phyloP scores from a whole-genome alignment of 306 rosid species.

The Senna tora region DNA sequence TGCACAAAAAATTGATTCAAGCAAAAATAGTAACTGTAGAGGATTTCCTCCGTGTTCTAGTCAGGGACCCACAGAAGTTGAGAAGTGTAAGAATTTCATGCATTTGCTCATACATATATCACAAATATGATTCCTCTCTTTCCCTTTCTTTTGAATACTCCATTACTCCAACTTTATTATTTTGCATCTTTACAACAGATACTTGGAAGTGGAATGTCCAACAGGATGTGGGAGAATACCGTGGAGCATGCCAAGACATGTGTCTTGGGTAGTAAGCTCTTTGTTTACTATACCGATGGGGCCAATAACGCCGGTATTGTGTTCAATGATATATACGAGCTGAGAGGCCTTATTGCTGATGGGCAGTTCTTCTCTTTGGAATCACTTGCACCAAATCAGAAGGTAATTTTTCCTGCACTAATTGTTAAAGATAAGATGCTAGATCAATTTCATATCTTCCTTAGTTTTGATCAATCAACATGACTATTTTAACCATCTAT shows the following conservation, averaged over 20 bases:
- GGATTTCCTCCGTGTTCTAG: slow-evolving; percentile 79
- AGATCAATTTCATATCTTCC: slow-evolving; percentile 6
- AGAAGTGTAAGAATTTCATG: slow-evolving; percentile 67
- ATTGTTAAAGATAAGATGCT: neutral
- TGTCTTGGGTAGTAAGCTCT: slow-evolving; percentile 77
- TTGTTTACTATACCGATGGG: slow-evolving; percentile 70
- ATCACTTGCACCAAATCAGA: slow-evolving; percentile 71
- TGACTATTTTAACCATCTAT: neutral
- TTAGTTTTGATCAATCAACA: slow-evolving; percentile 15
- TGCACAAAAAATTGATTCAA: slow-evolving; percentile 70
- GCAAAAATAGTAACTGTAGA: slow-evolving; percentile 68
- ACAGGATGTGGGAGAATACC: slow-evolving; percentile 93
- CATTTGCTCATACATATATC: neutral
- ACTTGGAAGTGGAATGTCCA: slow-evolving; percentile 92
- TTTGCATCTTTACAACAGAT: slow-evolving; percentile 46
- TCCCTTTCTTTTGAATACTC: neutral
- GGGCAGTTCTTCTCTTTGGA: slow-evolving; percentile 73
- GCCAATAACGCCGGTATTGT: slow-evolving; percentile 60
- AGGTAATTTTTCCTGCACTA: slow-evolving; percentile 49
- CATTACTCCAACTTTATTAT: slow-evolving; percentile 10
- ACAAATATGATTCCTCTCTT: slow-evolving; percentile 18
- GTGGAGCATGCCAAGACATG: slow-evolving; percentile 93
- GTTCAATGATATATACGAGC: slow-evolving; percentile 85
- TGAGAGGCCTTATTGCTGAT: slow-evolving; percentile 74
- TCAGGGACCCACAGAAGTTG: slow-evolving; percentile 70